Conservation (phyloP, 176 grass and related monocot species). For the Olyra latifolia region DNA sequence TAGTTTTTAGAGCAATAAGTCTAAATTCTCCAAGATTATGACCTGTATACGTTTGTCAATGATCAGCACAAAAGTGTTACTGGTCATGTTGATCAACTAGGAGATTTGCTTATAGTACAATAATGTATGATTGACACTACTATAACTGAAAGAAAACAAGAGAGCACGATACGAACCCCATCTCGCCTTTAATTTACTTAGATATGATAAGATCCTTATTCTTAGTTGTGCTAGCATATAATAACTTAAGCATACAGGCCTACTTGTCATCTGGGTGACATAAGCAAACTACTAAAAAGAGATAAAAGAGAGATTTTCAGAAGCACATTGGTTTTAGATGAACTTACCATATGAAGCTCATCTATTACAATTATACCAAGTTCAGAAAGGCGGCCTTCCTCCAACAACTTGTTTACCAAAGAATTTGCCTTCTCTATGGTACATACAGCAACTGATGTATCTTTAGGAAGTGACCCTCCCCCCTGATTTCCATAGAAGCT, state of each 20-base stretch:
- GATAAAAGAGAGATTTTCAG: constrained; percentile 17
- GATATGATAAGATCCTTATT: background rate
- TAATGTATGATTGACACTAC: background rate
- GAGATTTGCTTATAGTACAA: constrained; percentile 1
- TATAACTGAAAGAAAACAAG: background rate
- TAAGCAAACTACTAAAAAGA: background rate
- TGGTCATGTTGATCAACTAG: background rate
- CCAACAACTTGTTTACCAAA: constrained; percentile 87
- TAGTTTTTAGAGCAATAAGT: background rate
- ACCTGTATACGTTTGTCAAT: background rate
- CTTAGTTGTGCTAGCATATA: background rate
- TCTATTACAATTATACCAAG: constrained; percentile 99
- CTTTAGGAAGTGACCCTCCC: constrained; percentile 78
- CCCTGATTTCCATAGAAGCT: constrained; percentile 93
- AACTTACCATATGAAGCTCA: constrained; percentile 97
- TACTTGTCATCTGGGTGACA: constrained; percentile 4
- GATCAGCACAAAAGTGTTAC: background rate
- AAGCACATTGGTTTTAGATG: constrained; percentile 12
- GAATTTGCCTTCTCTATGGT: constrained; percentile 99
- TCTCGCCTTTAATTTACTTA: constrained; percentile 11
- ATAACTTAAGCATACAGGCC: background rate
- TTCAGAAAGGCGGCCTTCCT: constrained; percentile 93
- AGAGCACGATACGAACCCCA: background rate
- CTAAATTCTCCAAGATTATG: background rate
- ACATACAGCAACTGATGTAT: constrained; percentile 97